Conservation (phyloP, 2,329 filamentous ascomycete species). For the Claviceps citrina region DNA sequence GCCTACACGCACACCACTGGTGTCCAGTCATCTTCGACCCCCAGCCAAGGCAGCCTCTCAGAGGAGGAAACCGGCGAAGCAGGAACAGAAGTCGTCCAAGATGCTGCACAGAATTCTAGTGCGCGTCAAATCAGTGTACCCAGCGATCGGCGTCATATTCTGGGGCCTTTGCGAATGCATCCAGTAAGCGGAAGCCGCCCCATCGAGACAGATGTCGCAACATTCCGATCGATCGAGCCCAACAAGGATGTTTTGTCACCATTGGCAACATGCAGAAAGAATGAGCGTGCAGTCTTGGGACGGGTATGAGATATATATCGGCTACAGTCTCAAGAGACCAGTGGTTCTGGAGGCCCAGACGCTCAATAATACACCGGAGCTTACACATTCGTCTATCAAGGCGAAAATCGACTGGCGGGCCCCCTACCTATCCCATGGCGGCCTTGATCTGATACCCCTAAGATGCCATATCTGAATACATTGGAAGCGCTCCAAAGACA, state of each 20-base stretch:
- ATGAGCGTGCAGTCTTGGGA: constrained; percentile 39
- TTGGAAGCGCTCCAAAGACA: no score
- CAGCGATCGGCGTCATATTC: constrained; percentile 42
- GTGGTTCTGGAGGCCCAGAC: neutral
- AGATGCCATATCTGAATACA: no score
- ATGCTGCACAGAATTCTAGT: constrained; percentile 50
- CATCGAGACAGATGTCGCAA: constrained; percentile 25
- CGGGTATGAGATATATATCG: constrained; percentile 16
- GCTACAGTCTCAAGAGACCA: neutral
- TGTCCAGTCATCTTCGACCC: neutral
- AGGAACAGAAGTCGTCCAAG: constrained; percentile 24
- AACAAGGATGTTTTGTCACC: constrained; percentile 16
- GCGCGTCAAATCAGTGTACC: constrained; percentile 53
- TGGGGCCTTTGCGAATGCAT: constrained; percentile 34
- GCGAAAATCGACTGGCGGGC: no score
- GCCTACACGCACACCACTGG: neutral
- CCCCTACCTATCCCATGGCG: no score
- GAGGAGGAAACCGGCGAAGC: constrained; percentile 8
- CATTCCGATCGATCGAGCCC: constrained; percentile 30
- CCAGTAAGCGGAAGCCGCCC: constrained; percentile 10
- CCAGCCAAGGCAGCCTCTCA: neutral
- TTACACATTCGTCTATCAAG: no score
- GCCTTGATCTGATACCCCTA: no score
- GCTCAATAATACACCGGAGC: no score
- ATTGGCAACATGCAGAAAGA: constrained; percentile 30